phyloP scores from a whole-genome alignment of 2,329 filamentous ascomycete genomes.

The Sporothrix sp. region DNA sequence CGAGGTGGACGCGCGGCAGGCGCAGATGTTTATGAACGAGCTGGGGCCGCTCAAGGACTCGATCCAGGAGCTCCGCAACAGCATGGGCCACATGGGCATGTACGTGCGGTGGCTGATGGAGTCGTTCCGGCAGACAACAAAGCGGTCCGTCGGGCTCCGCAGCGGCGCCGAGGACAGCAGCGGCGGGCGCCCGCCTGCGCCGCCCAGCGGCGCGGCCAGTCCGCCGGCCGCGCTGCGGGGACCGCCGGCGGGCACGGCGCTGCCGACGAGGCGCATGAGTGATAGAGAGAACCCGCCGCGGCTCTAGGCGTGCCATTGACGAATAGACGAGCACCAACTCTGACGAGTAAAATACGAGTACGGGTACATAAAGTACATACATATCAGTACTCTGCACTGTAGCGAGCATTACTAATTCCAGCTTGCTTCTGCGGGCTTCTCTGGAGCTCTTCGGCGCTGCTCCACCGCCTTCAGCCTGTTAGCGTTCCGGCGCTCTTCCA shows the following conservation, averaged over 20 bases:
- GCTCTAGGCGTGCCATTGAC: too few species aligned
- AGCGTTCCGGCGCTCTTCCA: too few species aligned
- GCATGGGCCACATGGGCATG: slow-evolving; percentile 48
- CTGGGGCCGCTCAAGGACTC: slow-evolving; percentile 53
- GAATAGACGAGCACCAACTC: too few species aligned
- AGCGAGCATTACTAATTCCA: slow-evolving; percentile 9
- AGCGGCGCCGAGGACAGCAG: background rate
- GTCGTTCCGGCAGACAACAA: slow-evolving; percentile 15
- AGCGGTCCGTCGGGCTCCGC: slow-evolving; percentile 11
- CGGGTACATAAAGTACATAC: too few species aligned
- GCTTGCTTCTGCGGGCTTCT: slow-evolving; percentile 13
- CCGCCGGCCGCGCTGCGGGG: background rate
- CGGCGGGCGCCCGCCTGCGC: background rate
- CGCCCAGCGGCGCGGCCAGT: background rate
- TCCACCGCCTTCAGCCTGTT: background rate
- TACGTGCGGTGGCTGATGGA: slow-evolving; percentile 49
- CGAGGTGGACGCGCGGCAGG: slow-evolving; percentile 50
- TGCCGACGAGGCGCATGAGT: slow-evolving; percentile 12
- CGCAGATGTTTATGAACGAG: slow-evolving; percentile 52
- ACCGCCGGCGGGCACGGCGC: background rate
- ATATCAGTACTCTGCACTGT: too few species aligned
- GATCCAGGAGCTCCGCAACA: slow-evolving; percentile 49
- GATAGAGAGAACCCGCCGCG: slow-evolving; percentile 18
- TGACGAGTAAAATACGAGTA: too few species aligned
- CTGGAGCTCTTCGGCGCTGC: slow-evolving; percentile 2